Evolutionary conservation across 2,329 filamentous ascomycete genomes (phyloP).

Genomic region (Aspergillus pseudoviridinutans): DNA sequence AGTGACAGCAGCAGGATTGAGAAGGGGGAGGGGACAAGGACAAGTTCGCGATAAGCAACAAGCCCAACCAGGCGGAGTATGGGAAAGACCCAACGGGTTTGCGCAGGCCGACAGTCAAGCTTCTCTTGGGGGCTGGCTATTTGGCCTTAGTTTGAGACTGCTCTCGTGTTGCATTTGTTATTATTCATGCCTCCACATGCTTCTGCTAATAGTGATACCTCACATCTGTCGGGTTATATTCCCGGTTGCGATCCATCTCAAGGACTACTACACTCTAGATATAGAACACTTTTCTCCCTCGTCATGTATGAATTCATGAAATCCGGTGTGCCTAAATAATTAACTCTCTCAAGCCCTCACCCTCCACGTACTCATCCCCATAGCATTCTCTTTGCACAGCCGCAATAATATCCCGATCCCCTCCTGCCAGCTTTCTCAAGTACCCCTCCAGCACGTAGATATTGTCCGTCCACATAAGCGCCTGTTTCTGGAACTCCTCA

Average conservation of each 20-base stretch:
- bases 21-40: constrained; percentile 66
- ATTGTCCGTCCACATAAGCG: constrained; percentile 43
- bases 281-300: constrained; percentile 10
- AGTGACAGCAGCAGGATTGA: constrained; percentile 39
- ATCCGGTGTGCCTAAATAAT: not conserved
- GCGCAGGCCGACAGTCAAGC: constrained; percentile 29
- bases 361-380: constrained; percentile 54
- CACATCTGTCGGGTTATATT: constrained; percentile 7
- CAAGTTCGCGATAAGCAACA: constrained; percentile 34
- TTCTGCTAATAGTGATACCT: not conserved
- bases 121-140: constrained; percentile 25
- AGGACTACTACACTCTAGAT: not conserved
- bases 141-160: not conserved
- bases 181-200: not conserved
- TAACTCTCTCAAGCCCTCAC: constrained; percentile 46
- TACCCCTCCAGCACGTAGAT: constrained; percentile 42
- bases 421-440: constrained; percentile 34
- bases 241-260: too few species aligned
- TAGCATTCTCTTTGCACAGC: constrained; percentile 46
- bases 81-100: constrained; percentile 18
- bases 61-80: constrained; percentile 16
- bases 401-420: constrained; percentile 44
- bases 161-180: constrained; percentile 12
- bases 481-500: constrained; percentile 26
- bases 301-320: not conserved